These are phyloP conservation scores for Corylus avellana DNA, from an alignment of 306 rosid species.

Conservation along the genomic window DNA sequence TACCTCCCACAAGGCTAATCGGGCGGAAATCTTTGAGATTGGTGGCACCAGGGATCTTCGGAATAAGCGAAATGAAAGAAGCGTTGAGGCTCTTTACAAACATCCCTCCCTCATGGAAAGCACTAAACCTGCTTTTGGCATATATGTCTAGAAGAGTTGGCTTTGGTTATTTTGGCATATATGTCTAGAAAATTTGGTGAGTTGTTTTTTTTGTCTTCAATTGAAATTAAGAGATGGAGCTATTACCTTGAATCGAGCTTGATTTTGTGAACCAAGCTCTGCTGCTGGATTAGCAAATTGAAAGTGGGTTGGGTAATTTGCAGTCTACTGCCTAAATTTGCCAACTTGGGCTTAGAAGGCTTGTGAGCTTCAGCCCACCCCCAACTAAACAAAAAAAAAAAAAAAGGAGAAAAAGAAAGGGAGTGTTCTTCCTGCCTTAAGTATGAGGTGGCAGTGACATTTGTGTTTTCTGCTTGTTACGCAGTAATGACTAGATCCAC, in stretches of 20 bases:
- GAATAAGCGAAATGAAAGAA: too few species aligned
- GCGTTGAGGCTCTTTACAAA: too few species aligned
- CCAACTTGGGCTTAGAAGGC: not conserved
- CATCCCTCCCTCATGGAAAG: too few species aligned
- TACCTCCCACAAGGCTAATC: too few species aligned
- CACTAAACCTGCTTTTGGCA: not conserved
- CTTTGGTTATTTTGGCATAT: not conserved
- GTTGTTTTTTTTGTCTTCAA: not conserved
- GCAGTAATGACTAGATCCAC: too few species aligned
- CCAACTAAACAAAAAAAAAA: not conserved
- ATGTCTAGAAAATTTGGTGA: constrained; percentile 6
- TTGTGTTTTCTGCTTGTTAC: too few species aligned
- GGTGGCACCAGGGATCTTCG: too few species aligned
- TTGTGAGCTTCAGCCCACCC: not conserved
- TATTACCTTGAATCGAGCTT: not conserved
- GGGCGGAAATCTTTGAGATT: too few species aligned
- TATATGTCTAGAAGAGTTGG: not conserved
- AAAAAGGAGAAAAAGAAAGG: too few species aligned
- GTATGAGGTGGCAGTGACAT: too few species aligned
- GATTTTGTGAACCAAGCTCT: not conserved
- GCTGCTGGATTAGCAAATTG: not conserved
- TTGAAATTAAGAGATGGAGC: not conserved
- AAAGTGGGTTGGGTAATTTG: not conserved
- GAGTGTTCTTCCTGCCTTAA: too few species aligned
- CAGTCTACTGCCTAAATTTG: not conserved